Conservation (phyloP, 805 yeast genomes). For the Aciculoconidium aculeatum region DNA sequence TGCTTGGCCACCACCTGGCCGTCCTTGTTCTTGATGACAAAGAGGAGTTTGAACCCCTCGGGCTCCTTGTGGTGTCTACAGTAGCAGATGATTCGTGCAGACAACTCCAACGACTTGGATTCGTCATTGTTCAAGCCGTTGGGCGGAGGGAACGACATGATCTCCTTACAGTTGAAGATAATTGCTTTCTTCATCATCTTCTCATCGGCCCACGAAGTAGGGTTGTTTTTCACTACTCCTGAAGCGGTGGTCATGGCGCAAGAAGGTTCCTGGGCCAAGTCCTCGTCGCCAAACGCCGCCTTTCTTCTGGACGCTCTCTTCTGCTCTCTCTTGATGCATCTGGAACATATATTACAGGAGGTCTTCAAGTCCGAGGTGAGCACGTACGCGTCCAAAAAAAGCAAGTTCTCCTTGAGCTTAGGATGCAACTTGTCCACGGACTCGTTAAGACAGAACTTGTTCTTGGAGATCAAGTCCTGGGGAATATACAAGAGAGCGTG, state of each 20-base stretch:
- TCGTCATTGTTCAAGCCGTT: conserved; percentile 30
- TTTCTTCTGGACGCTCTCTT: conserved; percentile 92
- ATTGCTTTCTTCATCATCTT: conserved; percentile 73
- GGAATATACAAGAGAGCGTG: conserved; percentile 75
- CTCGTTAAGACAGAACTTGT: conserved; percentile 65
- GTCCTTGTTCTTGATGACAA: conserved; percentile 56
- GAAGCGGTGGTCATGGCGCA: conserved; percentile 11
- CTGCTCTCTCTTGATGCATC: conserved; percentile 89
- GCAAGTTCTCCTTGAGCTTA: conserved; percentile 43
- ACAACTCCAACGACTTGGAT: conserved; percentile 40
- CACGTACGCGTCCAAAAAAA: conserved; percentile 77
- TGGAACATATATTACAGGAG: conserved; percentile 71
- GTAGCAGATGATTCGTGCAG: conserved; percentile 85
- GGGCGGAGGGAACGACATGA: conserved; percentile 66
- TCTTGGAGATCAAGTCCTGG: conserved; percentile 80
- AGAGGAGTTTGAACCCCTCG: conserved; percentile 73
- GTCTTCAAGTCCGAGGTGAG: conserved; percentile 45
- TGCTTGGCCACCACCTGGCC: conserved; percentile 68
- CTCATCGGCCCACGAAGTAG: conserved; percentile 72
- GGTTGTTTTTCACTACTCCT: conserved; percentile 42
- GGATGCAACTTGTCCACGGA: conserved; percentile 40
- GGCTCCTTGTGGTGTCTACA: conserved; percentile 92
- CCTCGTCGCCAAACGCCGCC: conserved; percentile 37
- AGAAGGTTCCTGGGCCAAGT: conserved; percentile 2
- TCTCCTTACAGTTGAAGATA: conserved; percentile 86